Conservation (phyloP, 495 filamentous ascomycete species). For the Penicillium herquei region DNA sequence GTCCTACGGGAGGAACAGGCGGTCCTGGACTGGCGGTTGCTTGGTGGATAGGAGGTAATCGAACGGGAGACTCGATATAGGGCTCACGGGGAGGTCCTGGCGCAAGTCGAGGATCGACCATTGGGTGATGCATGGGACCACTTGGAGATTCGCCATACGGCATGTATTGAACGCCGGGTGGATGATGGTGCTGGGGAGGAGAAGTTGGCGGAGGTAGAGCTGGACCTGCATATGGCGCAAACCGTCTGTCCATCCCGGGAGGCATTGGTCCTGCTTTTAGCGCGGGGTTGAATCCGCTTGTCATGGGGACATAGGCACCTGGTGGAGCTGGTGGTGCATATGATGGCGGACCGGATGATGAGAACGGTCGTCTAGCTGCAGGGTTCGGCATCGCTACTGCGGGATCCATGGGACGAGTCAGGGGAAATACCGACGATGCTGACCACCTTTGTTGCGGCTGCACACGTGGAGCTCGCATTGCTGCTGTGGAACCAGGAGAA, state of each 20-base stretch:
- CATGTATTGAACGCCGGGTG: slow-evolving; percentile 24
- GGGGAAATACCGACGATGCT: slow-evolving; percentile 33
- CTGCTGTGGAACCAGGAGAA: slow-evolving; percentile 15
- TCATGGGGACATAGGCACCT: slow-evolving; percentile 27
- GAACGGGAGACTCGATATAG: slow-evolving; percentile 38
- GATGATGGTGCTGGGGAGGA: slow-evolving; percentile 37
- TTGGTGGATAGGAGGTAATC: slow-evolving; percentile 44
- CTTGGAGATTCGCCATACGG: slow-evolving; percentile 30
- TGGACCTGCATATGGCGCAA: slow-evolving; percentile 28
- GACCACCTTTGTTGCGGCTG: slow-evolving; percentile 36
- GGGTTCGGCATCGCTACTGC: slow-evolving; percentile 26
- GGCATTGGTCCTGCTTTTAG: slow-evolving; percentile 26
- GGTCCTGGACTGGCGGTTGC: slow-evolving; percentile 24
- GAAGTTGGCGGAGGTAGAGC: slow-evolving; percentile 34
- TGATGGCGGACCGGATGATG: slow-evolving; percentile 35
- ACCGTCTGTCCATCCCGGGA: slow-evolving; percentile 31
- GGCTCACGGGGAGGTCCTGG: slow-evolving; percentile 32
- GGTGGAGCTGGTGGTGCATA: slow-evolving; percentile 29
- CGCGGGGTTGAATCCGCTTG: slow-evolving; percentile 30
- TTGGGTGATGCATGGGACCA: slow-evolving; percentile 24
- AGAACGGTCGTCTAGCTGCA: slow-evolving; percentile 36
- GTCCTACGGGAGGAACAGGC: slow-evolving; percentile 10
- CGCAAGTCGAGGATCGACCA: slow-evolving; percentile 26
- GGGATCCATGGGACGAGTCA: slow-evolving; percentile 33
- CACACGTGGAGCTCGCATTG: slow-evolving; percentile 21